Evolutionary conservation across 192 early-diverging fungal genomes (phyloP), one percentile per base, ranked within the genome.

Genomic region (Jimgerdemannia flammicorona): DNA sequence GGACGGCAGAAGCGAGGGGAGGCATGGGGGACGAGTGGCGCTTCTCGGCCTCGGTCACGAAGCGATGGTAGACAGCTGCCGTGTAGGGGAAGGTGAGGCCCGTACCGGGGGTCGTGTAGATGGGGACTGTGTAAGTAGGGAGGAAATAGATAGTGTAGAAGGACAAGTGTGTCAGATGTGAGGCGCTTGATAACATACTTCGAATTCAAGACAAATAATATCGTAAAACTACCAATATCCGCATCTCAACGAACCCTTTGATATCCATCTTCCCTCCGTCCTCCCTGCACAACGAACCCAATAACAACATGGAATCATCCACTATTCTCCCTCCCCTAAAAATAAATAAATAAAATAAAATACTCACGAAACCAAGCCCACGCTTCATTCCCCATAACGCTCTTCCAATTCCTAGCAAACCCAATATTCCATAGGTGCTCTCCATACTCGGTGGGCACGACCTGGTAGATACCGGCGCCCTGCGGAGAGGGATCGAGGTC

Each of bases 391-490:
- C 86, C 86, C 86, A 88, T 86, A 1, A 81, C 75, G 18, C 77
- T 75, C 17, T 78, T 70, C 86, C 86, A 88, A 65, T 88, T 88
- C n/a, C 79, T 67, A 4, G 73, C 70, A 18, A 64, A 78, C 8
- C 84, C 83, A 42, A 83, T 19, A 41, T 84, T 78, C 76, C 80
- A 88, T 59, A 59, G 49, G 49, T 59, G 49, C 49, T 59, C 49
- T 6, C 49, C 49, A 59, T 75, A 70, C 20, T 82, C 76, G 14
- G 73, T 49, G 14, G 77, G 71, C 2, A 85, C 84, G 41, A 85
- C 78, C 71, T 79, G 73, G 66, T 75, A 74, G 20, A 69, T 43
- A 42, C 79, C 77, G 64, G 81, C 82, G 17, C 73, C 77, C 2
- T 59, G 49, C 49, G 49, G 49, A 0, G 49, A 59, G 8, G 73